Base-by-base conservation (phyloP, 805 yeast genomes). In the Kodamaea jinghongensis region DNA sequence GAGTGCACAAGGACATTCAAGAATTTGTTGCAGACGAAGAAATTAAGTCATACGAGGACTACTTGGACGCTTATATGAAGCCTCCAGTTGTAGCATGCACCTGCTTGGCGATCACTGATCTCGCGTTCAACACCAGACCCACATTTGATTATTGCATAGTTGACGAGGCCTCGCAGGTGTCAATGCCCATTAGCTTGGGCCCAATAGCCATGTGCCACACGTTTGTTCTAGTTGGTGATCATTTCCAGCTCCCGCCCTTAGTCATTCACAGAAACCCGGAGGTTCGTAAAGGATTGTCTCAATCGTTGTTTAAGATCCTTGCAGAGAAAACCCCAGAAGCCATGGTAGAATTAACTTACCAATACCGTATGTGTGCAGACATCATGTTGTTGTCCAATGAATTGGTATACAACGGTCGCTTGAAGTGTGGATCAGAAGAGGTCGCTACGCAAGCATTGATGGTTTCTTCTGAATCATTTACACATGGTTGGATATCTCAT, bases 151-250 rank as follows among this genome's bases (percentile, higher is more conserved):
- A 86, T 55, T 95, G 97, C 55, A 89, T 93, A 30, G 75, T 93
- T 31, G 99, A 93, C 59, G 99, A 93, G 59, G 98, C 98, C 0
- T 89, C 97, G 1, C 99, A 93, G 55, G 86, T 91, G 0, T 83
- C 97, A 0, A 71, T 91, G 72, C 99, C 99, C 0, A 73, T 86
- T 4, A 85, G 95, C 50, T 60, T 93, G 20, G 99, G 98, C 0
- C 98, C 99, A 0, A 59, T 93, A 34, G 61, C 89, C 23, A 77
- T 75, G 47, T 82, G 89, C 25, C 82, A 83, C 32, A 85, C 76
- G 58, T 93, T 91, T 56, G 74, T 93, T 1, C 71, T 93, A 44
- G 97, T 93, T n/a, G 99, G 99, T 7, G 99, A 93, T 57, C 98
- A 93, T 58, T 79, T 76, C 48, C 99, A 93, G 59, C 67, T 93